A percentile compares a stretch with the other conserved stretches of the same genome.
These are phyloP conservation scores for Alternaria panax DNA, from an alignment of 2,329 filamentous ascomycete genomes.

Conservation along the genomic window DNA sequence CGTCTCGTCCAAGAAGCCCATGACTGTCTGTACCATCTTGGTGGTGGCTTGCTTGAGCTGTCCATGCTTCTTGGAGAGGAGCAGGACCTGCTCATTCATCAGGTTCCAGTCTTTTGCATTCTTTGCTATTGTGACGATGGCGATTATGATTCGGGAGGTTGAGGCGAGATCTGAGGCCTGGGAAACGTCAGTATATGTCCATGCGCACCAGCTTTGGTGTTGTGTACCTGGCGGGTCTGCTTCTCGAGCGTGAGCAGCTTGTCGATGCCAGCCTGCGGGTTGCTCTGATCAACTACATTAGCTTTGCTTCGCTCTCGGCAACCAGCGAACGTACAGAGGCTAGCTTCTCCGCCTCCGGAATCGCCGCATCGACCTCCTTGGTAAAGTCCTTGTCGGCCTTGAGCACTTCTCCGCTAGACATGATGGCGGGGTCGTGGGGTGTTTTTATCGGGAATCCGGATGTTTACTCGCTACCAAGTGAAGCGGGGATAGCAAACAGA, in stretches of 20 bases:
- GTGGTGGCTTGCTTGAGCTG: conserved; percentile 99
- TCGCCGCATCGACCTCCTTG: conserved; percentile 90
- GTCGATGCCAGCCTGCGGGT: conserved; percentile 88
- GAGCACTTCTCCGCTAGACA: conserved; percentile 80
- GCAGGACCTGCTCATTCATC: conserved; percentile 93
- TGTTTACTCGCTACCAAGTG: not conserved
- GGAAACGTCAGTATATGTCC: conserved; percentile 29
- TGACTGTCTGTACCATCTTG: conserved; percentile 97
- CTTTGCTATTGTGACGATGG: conserved; percentile 94
- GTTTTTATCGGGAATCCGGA: not conserved
- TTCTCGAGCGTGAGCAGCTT: conserved; percentile 93
- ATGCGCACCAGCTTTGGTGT: conserved; percentile 10
- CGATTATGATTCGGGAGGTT: conserved; percentile 84
- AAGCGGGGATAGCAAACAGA: not conserved
- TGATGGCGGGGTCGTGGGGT: conserved; percentile 53
- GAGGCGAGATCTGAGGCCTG: conserved; percentile 95
- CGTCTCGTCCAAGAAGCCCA: conserved; percentile 87
- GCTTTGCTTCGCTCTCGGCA: conserved; percentile 13
- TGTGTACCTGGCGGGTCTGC: conserved; percentile 86
- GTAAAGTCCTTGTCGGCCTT: conserved; percentile 99
- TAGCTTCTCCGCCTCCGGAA: conserved; percentile 88
- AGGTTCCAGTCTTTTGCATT: conserved; percentile 90
- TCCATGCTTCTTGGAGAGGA: conserved; percentile 99
- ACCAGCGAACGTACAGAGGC: conserved; percentile 72
- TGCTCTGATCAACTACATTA: conserved; percentile 60